Conservation (phyloP, 1,284 basidiomycete species). For the Leccinum pachyderme region DNA sequence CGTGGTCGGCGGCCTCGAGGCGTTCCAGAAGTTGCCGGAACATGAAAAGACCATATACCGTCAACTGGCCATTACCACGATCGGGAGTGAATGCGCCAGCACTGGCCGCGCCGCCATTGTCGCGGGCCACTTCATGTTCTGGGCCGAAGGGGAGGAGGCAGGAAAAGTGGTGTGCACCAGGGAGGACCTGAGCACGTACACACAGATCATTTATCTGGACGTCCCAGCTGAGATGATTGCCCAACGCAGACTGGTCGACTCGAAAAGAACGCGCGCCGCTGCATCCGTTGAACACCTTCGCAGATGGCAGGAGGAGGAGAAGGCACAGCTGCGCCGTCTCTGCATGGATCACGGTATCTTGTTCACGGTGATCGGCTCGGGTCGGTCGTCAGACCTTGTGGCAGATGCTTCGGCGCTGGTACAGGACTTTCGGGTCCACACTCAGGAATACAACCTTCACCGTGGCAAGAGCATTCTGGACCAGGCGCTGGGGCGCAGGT, state of each 20-base stretch:
- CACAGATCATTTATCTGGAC: conserved; percentile 10
- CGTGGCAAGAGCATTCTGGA: conserved; percentile 10
- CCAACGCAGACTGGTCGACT: conserved; percentile 8
- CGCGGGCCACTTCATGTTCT: conserved; percentile 11
- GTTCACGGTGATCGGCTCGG: conserved; percentile 10
- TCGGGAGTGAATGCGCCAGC: conserved; percentile 6
- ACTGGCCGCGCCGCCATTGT: conserved; percentile 7
- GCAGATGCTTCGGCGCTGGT: conserved; percentile 9
- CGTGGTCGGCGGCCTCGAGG: conserved; percentile 8
- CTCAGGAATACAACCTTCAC: conserved; percentile 9
- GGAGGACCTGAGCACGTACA: conserved; percentile 11
- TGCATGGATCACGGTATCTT: conserved; percentile 12
- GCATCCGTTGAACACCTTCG: conserved; percentile 9
- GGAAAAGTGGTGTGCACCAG: conserved; percentile 11
- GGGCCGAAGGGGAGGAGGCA: conserved; percentile 12
- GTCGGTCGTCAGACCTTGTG: conserved; percentile 8
- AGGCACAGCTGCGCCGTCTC: conserved; percentile 11
- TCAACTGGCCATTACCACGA: conserved; percentile 11
- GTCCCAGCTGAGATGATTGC: conserved; percentile 8
- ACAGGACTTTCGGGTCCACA: conserved; percentile 6
- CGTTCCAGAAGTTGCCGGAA: conserved; percentile 11
- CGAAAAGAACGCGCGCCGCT: conserved; percentile 5
- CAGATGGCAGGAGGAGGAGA: conserved; percentile 13
- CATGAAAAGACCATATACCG: conserved; percentile 12
- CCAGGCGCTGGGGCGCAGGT: conserved; percentile 6